A percentile compares a stretch with the other conserved stretches of the same genome.
Conservation (phyloP, 139 green algal genomes). For the Chlorella sp. region DNA sequence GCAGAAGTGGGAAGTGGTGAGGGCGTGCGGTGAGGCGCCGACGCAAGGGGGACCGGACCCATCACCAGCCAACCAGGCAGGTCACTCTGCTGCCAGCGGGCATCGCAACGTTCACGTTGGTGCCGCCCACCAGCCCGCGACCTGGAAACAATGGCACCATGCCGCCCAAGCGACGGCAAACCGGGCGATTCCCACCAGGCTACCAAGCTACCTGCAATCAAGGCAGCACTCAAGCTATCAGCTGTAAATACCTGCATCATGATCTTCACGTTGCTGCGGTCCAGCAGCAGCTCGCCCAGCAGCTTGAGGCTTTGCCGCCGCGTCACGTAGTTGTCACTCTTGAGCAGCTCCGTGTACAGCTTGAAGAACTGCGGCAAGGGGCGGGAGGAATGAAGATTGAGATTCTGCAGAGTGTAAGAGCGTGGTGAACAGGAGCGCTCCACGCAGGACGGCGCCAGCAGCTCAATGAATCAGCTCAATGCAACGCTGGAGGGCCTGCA, state of each 20-base stretch:
- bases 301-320: constrained; percentile 92
- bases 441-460: neutral
- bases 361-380: constrained; percentile 77
- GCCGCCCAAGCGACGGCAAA: no score
- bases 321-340: constrained; percentile 92
- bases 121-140: no score
- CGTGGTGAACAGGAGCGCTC: neutral
- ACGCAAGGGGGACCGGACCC: no score
- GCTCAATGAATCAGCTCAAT: neutral
- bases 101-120: no score
- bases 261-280: constrained; percentile 82
- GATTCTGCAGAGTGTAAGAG: neutral
- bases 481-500: neutral
- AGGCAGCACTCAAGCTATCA: no score
- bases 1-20: no score
- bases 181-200: no score
- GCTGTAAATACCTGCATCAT: constrained; percentile 78
- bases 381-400: neutral
- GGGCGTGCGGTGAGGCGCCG: no score
- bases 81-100: no score
- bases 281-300: constrained; percentile 92
- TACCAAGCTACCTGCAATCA: no score
- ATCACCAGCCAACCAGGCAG: no score
- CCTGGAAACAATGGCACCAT: no score
- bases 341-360: constrained; percentile 76